A percentile compares a stretch with the other conserved stretches of the same genome.
These are phyloP conservation scores for Salpingoeca rosetta DNA, from an alignment of 78 protist species.

Conservation along the genomic window DNA sequence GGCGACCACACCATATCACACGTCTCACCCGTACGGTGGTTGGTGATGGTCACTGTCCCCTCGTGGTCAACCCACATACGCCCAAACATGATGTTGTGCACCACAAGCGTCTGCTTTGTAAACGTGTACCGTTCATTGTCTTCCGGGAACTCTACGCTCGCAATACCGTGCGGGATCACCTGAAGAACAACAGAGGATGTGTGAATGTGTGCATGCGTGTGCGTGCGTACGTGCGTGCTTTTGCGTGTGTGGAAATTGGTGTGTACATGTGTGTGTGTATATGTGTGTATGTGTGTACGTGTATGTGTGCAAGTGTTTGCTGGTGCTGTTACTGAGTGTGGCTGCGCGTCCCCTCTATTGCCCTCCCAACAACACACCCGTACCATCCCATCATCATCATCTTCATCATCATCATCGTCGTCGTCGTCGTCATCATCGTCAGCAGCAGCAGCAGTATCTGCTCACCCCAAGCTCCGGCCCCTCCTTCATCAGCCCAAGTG, in stretches of 20 bases:
- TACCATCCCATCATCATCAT: too few species aligned
- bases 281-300: neutral
- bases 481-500: too few species aligned
- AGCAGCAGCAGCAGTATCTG: too few species aligned
- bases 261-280: neutral
- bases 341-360: too few species aligned
- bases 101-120: slow-evolving; percentile 8
- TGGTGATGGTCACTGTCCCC: neutral
- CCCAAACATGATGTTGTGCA: slow-evolving; percentile 27
- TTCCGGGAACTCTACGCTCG: slow-evolving; percentile 3
- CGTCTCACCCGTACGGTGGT: neutral
- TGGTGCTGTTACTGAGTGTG: too few species aligned
- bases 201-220: neutral
- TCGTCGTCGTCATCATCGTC: too few species aligned
- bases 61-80: slow-evolving; percentile 16
- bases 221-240: too few species aligned
- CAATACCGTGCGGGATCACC: neutral
- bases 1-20: neutral
- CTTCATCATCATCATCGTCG: too few species aligned
- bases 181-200: neutral
- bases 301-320: too few species aligned
- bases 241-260: neutral
- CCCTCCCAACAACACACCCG: too few species aligned
- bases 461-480: too few species aligned
- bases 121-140: slow-evolving; percentile 11